A percentile compares a stretch with the other conserved stretches of the same genome.
Evolutionary conservation across 2,329 filamentous ascomycete species (phyloP).

Genomic region (Huntiella decipiens): DNA sequence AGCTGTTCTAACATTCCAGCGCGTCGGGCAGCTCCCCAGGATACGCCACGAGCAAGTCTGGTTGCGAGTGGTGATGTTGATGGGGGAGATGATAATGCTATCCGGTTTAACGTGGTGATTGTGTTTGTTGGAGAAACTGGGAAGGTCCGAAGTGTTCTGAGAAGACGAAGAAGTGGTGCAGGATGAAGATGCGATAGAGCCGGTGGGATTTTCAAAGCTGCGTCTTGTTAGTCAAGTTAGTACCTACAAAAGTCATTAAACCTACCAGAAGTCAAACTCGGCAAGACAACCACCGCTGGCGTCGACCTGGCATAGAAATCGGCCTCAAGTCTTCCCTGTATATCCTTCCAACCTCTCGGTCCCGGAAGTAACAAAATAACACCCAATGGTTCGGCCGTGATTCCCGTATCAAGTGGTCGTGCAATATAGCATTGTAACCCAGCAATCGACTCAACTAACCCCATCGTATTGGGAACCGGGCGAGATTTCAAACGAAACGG

Average conservation of each 20-base stretch:
- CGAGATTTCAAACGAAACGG: too few relatives aligned
- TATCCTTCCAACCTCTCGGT: constrained; percentile 31
- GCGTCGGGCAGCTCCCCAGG: constrained; percentile 15
- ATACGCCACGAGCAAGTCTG: constrained; percentile 18
- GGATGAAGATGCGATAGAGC: constrained; percentile 15
- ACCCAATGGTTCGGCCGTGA: constrained; percentile 17
- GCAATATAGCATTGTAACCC: constrained; percentile 15
- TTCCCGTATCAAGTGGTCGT: constrained; percentile 11
- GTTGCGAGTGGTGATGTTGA: constrained; percentile 19
- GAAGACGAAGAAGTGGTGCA: constrained; percentile 15
- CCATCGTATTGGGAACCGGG: too few relatives aligned
- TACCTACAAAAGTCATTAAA: not conserved
- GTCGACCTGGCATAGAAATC: constrained; percentile 31
- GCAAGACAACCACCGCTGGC: constrained; percentile 28
- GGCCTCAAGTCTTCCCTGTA: constrained; percentile 31
- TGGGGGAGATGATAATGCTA: constrained; percentile 18
- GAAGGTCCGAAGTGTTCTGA: constrained; percentile 5
- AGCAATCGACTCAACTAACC: constrained; percentile 13
- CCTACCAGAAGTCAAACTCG: constrained; percentile 29
- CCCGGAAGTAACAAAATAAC: constrained; percentile 34
- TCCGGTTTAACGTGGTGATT: constrained; percentile 13
- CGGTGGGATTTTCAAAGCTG: constrained; percentile 9
- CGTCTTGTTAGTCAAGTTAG: not conserved
- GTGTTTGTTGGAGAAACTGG: constrained; percentile 4
- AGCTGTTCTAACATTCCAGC: constrained; percentile 18